Evolutionary conservation across 352 stramenopile genomes (phyloP).

Genomic region (Halophytophthora batemanensis): DNA sequence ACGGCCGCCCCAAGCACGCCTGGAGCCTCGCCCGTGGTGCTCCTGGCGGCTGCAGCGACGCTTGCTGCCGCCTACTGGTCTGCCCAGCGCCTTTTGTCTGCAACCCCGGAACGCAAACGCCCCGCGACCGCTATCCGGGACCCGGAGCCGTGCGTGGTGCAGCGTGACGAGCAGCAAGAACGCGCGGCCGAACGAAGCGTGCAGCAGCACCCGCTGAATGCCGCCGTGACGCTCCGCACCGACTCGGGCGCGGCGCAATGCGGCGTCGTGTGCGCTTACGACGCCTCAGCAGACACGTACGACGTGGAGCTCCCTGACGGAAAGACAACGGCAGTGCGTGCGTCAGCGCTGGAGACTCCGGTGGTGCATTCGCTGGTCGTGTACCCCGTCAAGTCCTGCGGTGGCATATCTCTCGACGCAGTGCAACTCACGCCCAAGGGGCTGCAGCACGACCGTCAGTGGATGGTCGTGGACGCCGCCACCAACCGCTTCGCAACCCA

Average conservation of each 20-base stretch:
- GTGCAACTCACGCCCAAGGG: constrained; percentile 52
- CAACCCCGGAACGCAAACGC: too few species aligned
- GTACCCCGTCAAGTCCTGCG: constrained; percentile 87
- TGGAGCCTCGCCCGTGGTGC: neutral
- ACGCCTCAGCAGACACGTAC: constrained; percentile 26
- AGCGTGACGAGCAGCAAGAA: constrained; percentile 31
- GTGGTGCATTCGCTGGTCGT: constrained; percentile 52
- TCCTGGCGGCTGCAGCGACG: neutral
- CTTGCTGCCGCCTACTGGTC: neutral
- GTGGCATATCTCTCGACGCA: constrained; percentile 44
- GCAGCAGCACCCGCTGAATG: constrained; percentile 23
- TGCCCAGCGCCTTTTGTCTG: too few species aligned
- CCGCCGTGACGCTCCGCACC: constrained; percentile 13
- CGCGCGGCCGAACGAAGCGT: constrained; percentile 11
- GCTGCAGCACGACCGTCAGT: constrained; percentile 67
- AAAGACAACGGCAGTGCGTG: constrained; percentile 14
- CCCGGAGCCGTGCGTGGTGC: constrained; percentile 20
- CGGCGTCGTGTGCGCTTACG: constrained; percentile 23
- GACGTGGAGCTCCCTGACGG: constrained; percentile 19
- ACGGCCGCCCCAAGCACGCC: neutral
- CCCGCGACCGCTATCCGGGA: neutral
- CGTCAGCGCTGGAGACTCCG: constrained; percentile 25
- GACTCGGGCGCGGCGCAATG: constrained; percentile 5
- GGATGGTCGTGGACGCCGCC: constrained; percentile 70
- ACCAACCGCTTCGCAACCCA: constrained; percentile 68